Base-by-base conservation (phyloP, 148 eudicot genomes). In the Rhododendron vialii region DNA sequence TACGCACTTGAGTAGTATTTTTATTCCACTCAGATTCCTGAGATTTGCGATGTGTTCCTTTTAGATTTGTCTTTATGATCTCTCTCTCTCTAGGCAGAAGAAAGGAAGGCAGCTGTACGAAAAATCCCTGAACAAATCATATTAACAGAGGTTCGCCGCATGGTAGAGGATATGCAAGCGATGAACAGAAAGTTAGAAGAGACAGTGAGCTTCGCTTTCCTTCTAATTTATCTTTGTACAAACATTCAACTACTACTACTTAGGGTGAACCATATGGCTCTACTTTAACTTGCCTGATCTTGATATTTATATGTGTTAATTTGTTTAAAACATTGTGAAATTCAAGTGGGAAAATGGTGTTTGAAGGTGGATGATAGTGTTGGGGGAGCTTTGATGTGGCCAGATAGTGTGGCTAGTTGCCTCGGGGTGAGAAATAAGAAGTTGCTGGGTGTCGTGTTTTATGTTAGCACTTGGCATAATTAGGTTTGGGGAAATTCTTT, bases 151-250 rank as follows among this genome's bases (percentile, higher is more conserved):
- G 98, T 97, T 84, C 94, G 98, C n/a, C 90, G 84, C 51, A 95
- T 97, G 98, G 99, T 97, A 78, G 93, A 93, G 73, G 98, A 95
- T 67, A 97, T 97, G 99, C 94, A 97, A 89, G 88, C 94, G 71
- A 84, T 97, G 84, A 97, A 97, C 87, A 95, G 92, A 89, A 88
- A 89, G 85, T 88, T 97, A 76, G 98, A 95, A 77, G 93, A 93
- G 43, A 94, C 96, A 22, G 99, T 97, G 85, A 92, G 98, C 86
- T 89, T 73, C 35, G 36, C 61, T 75, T 35, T 69, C 4, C 71
- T 82, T 51, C 47, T 82, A 30, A 20, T 55, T 65, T 69, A 69
- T 69, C 80, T 59, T 57, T 36, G 12, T 87, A 22, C 48, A 45
- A 74, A 38, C 10, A 28, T 47, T 78, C 53, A 26, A 45, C 55